Base-by-base conservation (phyloP, 345 rosid genomes). In the Mallotus nudiflorus region DNA sequence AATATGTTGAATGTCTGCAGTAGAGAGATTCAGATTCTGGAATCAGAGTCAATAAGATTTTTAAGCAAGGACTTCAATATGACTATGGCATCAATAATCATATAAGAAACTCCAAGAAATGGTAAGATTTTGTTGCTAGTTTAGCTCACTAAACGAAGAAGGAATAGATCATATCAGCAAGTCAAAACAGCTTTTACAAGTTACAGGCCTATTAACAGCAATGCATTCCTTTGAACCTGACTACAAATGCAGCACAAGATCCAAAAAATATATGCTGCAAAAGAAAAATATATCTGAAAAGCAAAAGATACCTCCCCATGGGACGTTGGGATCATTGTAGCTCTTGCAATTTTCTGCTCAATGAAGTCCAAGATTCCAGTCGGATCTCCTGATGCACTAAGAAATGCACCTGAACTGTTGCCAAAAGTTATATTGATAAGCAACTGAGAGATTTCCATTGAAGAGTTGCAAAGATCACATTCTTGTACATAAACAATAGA, bases 371-470 rank as follows among this genome's bases (percentile, higher is more conserved):
- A 71, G 60, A 62, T 77, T 66, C 96, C 86, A 63, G 87, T 75
- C 46, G 74, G 55, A 67, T 89, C 96, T 80, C 86, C 92, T 19
- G 90, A 84, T 75, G 91, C 79, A 84, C 88, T 79, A 60, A 87
- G 24, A 82, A 89, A 89, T 44, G 91, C 86, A 49, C 92, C 96
- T 16, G 92, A 89, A 72, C 96, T 89, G 89, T 77, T 80, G n/a
- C 50, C 42, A 24, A 66, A 57, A 48, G 28, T 66, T 39, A 16
- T 27, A 49, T 18, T 18, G 4, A 49, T 31, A 59, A 22, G 22
- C 2, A 15, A 5, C 31, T 44, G 39, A 39, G 62, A 31, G 22
- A 18, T 4, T 65, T 8, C 20, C 44, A 31, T 19, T 37, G 54
- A 42, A 39, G 9, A 6, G 62, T 35, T 39, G 24, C 5, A 16